Evolutionary conservation across 1,284 basidiomycete genomes (phyloP).

Genomic region (Apiotrichum gracile): DNA sequence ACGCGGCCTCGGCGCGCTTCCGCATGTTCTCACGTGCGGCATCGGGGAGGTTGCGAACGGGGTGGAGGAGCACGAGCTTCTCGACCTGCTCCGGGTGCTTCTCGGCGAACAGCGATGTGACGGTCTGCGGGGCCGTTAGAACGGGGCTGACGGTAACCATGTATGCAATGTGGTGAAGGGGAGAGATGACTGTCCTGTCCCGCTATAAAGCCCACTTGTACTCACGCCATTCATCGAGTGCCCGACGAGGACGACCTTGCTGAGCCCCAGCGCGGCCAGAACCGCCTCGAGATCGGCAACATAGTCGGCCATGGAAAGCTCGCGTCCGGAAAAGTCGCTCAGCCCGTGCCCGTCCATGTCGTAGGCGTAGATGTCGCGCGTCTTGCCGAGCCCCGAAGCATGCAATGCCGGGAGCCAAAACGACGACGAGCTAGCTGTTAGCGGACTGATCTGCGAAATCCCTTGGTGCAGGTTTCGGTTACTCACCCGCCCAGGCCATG

Average conservation of each 20-base stretch:
- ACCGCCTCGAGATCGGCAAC: conserved; percentile 22
- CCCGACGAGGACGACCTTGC: conserved; percentile 22
- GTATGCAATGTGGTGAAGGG: too few relatives aligned
- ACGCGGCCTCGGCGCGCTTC: conserved; percentile 19
- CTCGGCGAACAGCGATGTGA: conserved; percentile 22
- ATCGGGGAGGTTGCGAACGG: conserved; percentile 23
- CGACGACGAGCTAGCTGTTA: too few relatives aligned
- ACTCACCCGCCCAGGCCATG: conserved; percentile 23
- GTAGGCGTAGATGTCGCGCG: conserved; percentile 20
- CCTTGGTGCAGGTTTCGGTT: neutral
- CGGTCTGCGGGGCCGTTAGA: conserved; percentile 18
- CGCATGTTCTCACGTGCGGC: conserved; percentile 21
- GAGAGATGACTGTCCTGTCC: too few relatives aligned
- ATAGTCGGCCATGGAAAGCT: conserved; percentile 10
- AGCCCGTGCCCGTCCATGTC: conserved; percentile 30
- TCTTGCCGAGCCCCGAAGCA: conserved; percentile 8
- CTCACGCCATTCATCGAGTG: conserved; percentile 35
- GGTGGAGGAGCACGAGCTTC: conserved; percentile 27
- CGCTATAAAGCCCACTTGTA: neutral
- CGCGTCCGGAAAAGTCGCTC: conserved; percentile 17
- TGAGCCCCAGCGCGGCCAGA: conserved; percentile 12
- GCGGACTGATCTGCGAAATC: conserved; percentile 5
- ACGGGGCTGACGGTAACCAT: too few relatives aligned
- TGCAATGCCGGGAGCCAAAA: conserved; percentile 23
- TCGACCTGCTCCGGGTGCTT: conserved; percentile 20